phyloP scores from a whole-genome alignment of 1,284 basidiomycete species.

The Boletus albobrunnescens region DNA sequence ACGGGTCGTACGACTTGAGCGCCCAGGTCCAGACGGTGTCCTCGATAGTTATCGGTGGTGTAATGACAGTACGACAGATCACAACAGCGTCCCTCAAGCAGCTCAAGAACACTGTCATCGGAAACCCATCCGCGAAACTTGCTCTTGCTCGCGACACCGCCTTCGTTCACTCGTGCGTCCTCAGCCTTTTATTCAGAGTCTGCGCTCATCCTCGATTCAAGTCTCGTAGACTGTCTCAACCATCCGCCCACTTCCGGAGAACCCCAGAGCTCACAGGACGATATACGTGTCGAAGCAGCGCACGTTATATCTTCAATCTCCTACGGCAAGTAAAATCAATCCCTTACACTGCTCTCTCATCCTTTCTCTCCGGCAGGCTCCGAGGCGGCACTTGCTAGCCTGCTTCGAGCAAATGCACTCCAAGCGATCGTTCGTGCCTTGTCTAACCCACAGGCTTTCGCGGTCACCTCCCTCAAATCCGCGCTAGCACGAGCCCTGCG shows the following conservation, averaged over 20 bases:
- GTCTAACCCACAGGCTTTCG: constrained; percentile 39
- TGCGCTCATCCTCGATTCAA: constrained; percentile 23
- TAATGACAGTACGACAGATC: constrained; percentile 39
- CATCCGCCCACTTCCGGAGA: constrained; percentile 36
- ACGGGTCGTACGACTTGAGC: no score
- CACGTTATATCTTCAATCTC: constrained; percentile 70
- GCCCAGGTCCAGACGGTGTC: no score
- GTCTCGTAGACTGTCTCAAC: constrained; percentile 56
- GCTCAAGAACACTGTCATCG: constrained; percentile 70
- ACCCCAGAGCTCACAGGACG: constrained; percentile 39
- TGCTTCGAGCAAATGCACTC: constrained; percentile 53
- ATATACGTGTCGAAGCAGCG: constrained; percentile 64
- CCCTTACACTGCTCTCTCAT: background rate
- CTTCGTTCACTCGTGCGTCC: constrained; percentile 52
- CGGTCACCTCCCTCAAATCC: constrained; percentile 43
- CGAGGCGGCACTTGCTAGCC: constrained; percentile 50
- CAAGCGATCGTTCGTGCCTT: constrained; percentile 57
- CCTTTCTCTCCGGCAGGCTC: constrained; percentile 42
- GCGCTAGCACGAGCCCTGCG: constrained; percentile 61
- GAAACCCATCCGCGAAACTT: constrained; percentile 66
- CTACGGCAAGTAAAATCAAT: constrained; percentile 41
- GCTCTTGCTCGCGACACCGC: constrained; percentile 49
- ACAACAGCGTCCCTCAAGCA: constrained; percentile 49
- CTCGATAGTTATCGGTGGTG: no score
- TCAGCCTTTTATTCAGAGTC: background rate